Conservation (phyloP, 805 yeast species). For the Metschnikowia kunwiensis region DNA sequence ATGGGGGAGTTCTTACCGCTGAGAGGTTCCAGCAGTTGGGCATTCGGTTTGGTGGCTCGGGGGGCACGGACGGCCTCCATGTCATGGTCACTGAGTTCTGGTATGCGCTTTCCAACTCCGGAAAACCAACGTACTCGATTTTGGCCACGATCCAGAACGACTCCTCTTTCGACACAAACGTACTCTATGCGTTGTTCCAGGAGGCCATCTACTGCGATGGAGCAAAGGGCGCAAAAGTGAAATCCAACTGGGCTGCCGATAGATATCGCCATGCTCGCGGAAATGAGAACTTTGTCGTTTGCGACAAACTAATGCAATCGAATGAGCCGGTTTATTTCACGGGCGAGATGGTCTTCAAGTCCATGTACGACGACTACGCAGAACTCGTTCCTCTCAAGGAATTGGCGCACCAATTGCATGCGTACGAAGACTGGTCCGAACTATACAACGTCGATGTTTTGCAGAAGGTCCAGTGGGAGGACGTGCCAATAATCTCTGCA, state of each 20-base stretch:
- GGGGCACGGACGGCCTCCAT: constrained; percentile 50
- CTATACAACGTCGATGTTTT: constrained; percentile 35
- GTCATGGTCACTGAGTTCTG: constrained; percentile 38
- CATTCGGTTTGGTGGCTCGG: constrained; percentile 46
- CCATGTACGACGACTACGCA: constrained; percentile 48
- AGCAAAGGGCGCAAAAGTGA: constrained; percentile 10
- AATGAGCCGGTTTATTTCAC: constrained; percentile 40
- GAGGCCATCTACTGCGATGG: constrained; percentile 55
- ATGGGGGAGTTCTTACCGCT: constrained; percentile 47
- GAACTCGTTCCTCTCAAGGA: constrained; percentile 39
- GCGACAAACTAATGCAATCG: constrained; percentile 7
- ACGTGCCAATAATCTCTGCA: constrained; percentile 49
- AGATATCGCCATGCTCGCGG: constrained; percentile 28
- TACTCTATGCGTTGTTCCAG: constrained; percentile 53
- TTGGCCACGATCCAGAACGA: constrained; percentile 31
- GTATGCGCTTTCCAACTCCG: constrained; percentile 36
- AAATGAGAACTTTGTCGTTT: constrained; percentile 26
- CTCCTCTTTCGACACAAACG: constrained; percentile 50
- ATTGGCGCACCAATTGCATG: constrained; percentile 39
- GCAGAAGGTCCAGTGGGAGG: constrained; percentile 27
- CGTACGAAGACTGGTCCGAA: constrained; percentile 32
- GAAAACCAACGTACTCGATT: constrained; percentile 37
- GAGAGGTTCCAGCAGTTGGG: constrained; percentile 56
- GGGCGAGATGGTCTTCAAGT: constrained; percentile 54
- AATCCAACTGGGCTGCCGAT: constrained; percentile 50